Evolutionary conservation across 1,284 basidiomycete genomes (phyloP).

Genomic region (Pseudomicrostroma phylloplanum): DNA sequence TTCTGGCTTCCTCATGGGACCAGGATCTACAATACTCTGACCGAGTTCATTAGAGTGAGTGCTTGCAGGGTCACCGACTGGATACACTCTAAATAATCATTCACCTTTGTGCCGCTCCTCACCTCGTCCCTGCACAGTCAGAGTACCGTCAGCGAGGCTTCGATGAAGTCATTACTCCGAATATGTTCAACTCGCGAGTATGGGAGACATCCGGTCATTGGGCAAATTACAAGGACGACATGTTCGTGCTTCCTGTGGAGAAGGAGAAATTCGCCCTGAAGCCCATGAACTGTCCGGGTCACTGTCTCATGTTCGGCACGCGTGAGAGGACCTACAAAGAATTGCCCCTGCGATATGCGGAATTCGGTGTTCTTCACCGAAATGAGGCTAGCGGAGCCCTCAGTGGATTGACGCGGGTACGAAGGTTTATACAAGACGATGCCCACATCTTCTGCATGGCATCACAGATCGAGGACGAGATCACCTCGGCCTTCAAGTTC

Average conservation of each 20-base stretch:
- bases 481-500: constrained; percentile 83
- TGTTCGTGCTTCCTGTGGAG: constrained; percentile 88
- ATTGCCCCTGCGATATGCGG: constrained; percentile 91
- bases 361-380: constrained; percentile 94
- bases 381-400: constrained; percentile 95
- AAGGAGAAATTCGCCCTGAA: constrained; percentile 64
- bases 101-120: neutral
- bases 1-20: constrained; percentile 98
- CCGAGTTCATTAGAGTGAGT: constrained; percentile 64
- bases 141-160: constrained; percentile 57
- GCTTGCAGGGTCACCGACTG: neutral
- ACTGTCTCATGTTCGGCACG: constrained; percentile 91
- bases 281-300: constrained; percentile 99
- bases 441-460: constrained; percentile 95
- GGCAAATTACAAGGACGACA: constrained; percentile 82
- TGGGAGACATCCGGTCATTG: constrained; percentile 99
- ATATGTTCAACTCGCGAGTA: constrained; percentile 93
- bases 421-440: constrained; percentile 95
- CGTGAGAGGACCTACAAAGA: constrained; percentile 92
- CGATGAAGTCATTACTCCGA: constrained; percentile 77
- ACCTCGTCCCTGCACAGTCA: neutral
- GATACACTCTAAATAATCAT: too few relatives aligned
- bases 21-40: constrained; percentile 88
- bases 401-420: constrained; percentile 84
- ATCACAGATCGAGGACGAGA: constrained; percentile 83